Base-by-base conservation (phyloP, 2,329 filamentous ascomycete species). In the Diplodia corticola region DNA sequence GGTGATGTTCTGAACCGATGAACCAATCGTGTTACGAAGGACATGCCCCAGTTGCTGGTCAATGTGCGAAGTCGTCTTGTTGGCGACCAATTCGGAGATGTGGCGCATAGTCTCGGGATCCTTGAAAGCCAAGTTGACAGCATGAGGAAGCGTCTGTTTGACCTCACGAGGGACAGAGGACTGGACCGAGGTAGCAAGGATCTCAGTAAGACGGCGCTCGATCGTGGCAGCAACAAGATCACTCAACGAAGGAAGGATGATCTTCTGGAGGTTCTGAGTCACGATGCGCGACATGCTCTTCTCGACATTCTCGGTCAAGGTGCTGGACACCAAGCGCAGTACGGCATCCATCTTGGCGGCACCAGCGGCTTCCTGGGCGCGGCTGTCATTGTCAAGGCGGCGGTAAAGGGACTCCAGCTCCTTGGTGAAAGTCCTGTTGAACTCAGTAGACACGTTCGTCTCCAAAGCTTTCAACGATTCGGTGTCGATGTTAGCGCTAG, bases 281-380 rank as follows among this genome's bases (percentile, higher is more conserved):
- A 97, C 89, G 70, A 96, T 91, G 68, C 88, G 88, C 68, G 88
- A 84, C 44, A 97, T 84, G 24, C 91, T 91, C 72, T 90, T 89
- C 77, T 92, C 89, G 26, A 91, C 86, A 66, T 91, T 91, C 68
- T 89, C 88, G 12, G 86, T 87, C 51, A 92, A 78, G 2, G 89
- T 91, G 68, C 82, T 86, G 1, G 89, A 91, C 4, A 91, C 86
- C 63, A 91, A 78, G 30, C 87, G 86, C 50, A 92, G 82, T 22
- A 91, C 83, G 48, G 88, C 86, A 70, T 91, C 88, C 73, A 91
- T 88, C 73, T 89, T 88, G n/a, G 87, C 85, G 48, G 84, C 81
- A 46, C 84, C 83, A 20, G 87, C 83, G 60, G 86, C 86, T 72
- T 89, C 87, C 73, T 88, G 84, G 50, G 85, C 83, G 65, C 86